phyloP scores from a whole-genome alignment of 2,329 filamentous ascomycete species.

The Furcasterigmium sp. region DNA sequence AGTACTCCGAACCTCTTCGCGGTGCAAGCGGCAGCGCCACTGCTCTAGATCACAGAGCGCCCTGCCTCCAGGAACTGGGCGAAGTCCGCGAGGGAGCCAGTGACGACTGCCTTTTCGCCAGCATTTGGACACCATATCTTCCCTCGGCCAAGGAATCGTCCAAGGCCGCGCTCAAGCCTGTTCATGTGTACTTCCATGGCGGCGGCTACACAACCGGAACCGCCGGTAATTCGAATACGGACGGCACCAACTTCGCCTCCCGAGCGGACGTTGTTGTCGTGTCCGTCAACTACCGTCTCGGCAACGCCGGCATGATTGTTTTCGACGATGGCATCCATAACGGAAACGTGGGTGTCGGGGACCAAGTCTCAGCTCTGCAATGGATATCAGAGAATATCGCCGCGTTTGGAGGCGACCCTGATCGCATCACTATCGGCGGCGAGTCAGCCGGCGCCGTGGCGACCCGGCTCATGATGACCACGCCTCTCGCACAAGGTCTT shows the following conservation, averaged over 20 bases:
- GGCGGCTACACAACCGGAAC: constrained; percentile 35
- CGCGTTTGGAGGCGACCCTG: constrained; percentile 40
- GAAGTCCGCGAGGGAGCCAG: not conserved
- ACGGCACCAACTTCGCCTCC: constrained; percentile 52
- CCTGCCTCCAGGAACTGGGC: not conserved
- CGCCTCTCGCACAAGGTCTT: constrained; percentile 37
- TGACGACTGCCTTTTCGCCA: constrained; percentile 21
- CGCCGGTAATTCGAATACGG: constrained; percentile 45
- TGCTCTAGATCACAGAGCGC: not conserved
- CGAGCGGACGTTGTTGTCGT: constrained; percentile 39
- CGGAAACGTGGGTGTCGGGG: constrained; percentile 35
- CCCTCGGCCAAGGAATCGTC: constrained; percentile 9
- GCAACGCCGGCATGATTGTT: constrained; percentile 43
- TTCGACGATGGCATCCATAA: constrained; percentile 34
- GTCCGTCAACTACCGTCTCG: constrained; percentile 39
- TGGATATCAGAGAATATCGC: constrained; percentile 49
- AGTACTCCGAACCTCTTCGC: not conserved
- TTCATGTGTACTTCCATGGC: constrained; percentile 22
- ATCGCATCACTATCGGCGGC: constrained; percentile 41
- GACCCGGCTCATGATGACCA: constrained; percentile 43
- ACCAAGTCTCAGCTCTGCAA: constrained; percentile 43
- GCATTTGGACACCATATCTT: constrained; percentile 15
- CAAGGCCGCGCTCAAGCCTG: constrained; percentile 6
- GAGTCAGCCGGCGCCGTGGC: constrained; percentile 47
- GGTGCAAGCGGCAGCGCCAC: not conserved